A percentile compares a stretch with the other conserved stretches of the same genome.
These are phyloP conservation scores for Yarrowia divulgata DNA, from an alignment of 805 yeast genomes.

Conservation along the genomic window DNA sequence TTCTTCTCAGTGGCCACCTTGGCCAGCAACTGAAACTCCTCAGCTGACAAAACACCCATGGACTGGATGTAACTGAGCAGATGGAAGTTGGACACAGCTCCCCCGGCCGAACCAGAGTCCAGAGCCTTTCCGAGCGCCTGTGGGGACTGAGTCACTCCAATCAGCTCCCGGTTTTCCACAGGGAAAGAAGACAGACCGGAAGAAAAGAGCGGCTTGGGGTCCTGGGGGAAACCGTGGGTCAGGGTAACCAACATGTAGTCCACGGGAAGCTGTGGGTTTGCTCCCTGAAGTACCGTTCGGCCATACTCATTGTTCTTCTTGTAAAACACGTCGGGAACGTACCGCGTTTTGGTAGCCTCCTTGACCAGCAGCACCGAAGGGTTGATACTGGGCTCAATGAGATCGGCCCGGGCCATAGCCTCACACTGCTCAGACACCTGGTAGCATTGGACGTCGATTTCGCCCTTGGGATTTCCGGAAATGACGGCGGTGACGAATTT, in stretches of 20 bases:
- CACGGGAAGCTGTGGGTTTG: slow-evolving; percentile 92
- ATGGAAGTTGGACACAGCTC: slow-evolving; percentile 74
- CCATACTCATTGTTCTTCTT: slow-evolving; percentile 87
- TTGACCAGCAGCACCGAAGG: slow-evolving; percentile 86
- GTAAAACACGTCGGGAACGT: slow-evolving; percentile 94
- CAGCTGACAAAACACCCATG: slow-evolving; percentile 62
- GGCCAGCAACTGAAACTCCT: slow-evolving; percentile 61
- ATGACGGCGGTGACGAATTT: slow-evolving; percentile 93
- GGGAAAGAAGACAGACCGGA: slow-evolving; percentile 58
- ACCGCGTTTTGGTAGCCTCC: slow-evolving; percentile 72
- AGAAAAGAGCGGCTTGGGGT: slow-evolving; percentile 59
- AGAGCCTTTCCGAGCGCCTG: slow-evolving; percentile 40
- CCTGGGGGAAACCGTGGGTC: slow-evolving; percentile 90
- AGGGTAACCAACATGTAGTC: slow-evolving; percentile 85
- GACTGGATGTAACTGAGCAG: slow-evolving; percentile 64
- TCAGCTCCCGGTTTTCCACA: slow-evolving; percentile 77
- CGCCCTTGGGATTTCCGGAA: slow-evolving; percentile 86
- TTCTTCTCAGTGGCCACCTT: slow-evolving; percentile 57
- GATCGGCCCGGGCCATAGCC: slow-evolving; percentile 83
- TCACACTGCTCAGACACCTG: slow-evolving; percentile 91
- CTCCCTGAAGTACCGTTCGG: slow-evolving; percentile 82
- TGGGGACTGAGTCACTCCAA: slow-evolving; percentile 69
- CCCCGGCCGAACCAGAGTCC: slow-evolving; percentile 48
- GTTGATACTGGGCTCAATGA: slow-evolving; percentile 85
- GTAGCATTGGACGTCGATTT: slow-evolving; percentile 88